Conservation (phyloP, 306 rosid species). For the Datisca glomerata region DNA sequence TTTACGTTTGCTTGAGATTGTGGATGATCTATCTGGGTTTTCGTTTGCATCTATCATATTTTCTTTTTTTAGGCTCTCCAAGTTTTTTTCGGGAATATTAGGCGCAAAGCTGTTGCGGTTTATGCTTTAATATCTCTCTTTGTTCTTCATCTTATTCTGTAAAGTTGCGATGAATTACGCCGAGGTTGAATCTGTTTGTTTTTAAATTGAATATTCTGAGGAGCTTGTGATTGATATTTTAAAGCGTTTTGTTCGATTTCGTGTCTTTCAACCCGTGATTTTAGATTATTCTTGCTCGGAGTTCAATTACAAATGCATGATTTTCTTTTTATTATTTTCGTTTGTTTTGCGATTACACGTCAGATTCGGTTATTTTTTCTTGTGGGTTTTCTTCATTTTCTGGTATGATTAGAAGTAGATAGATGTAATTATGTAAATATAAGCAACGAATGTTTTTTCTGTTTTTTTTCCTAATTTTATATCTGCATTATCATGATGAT, state of each 20-base stretch:
- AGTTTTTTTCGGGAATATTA: background rate
- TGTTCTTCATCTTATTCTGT: background rate
- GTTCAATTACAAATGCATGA: background rate
- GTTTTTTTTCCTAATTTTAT: too few relatives aligned
- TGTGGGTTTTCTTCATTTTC: too few relatives aligned
- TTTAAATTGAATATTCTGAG: background rate
- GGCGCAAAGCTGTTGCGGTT: background rate
- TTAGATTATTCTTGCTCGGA: background rate
- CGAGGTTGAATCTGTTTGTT: too few relatives aligned
- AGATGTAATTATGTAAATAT: too few relatives aligned
- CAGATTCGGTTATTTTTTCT: too few relatives aligned
- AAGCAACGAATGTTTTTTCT: too few relatives aligned
- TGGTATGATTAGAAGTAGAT: too few relatives aligned
- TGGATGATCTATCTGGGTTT: constrained; percentile 2
- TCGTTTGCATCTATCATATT: background rate
- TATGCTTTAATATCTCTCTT: background rate
- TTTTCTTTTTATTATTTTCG: too few relatives aligned
- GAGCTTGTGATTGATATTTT: background rate
- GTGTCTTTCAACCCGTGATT: background rate
- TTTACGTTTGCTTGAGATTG: too few relatives aligned
- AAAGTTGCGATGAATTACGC: background rate
- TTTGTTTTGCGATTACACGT: too few relatives aligned
- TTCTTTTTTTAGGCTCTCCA: background rate
- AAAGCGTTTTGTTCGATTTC: background rate
- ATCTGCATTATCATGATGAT: too few relatives aligned